Percentiles rank a stretch among this genome's conserved stretches.
Conservation (phyloP, 2,329 filamentous ascomycete genomes). For the Penicillium janthinellum region DNA sequence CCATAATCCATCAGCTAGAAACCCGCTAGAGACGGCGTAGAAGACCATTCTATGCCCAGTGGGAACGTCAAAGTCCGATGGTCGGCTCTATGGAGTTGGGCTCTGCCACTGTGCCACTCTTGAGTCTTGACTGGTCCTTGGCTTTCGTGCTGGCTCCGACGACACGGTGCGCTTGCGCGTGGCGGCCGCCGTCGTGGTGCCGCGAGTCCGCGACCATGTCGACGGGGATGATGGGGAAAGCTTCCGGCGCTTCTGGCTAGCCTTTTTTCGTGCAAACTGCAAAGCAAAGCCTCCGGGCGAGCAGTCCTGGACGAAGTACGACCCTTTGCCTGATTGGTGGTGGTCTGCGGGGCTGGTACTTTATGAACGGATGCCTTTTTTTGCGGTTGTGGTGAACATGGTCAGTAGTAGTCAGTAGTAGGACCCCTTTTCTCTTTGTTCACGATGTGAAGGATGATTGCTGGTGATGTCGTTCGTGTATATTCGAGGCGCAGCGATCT, state of each 20-base stretch:
- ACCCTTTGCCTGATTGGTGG: slow-evolving; percentile 2
- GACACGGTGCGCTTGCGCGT: not conserved
- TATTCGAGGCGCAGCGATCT: not conserved
- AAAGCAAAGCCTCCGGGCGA: too few species aligned
- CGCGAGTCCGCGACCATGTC: not conserved
- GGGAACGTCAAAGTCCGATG: slow-evolving; percentile 29
- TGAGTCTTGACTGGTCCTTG: not conserved
- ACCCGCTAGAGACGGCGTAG: slow-evolving; percentile 34
- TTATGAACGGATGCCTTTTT: not conserved
- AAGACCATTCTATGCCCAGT: slow-evolving; percentile 19
- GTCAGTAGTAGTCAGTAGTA: not conserved
- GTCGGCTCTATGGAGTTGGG: slow-evolving; percentile 15
- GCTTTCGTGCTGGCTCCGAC: too few species aligned
- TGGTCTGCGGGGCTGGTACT: not conserved
- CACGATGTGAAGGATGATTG: not conserved
- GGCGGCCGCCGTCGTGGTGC: not conserved
- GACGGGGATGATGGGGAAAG: slow-evolving; percentile 10
- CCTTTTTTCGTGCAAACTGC: not conserved
- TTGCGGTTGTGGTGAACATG: not conserved
- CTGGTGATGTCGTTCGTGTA: not conserved
- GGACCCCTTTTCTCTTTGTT: not conserved
- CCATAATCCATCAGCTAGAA: slow-evolving; percentile 32
- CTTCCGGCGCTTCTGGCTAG: slow-evolving; percentile 7
- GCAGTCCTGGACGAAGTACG: not conserved
- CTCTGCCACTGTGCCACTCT: not conserved